These are phyloP conservation scores for Yamagishiella unicocca DNA, from an alignment of 139 green algal genomes.

Conservation along the genomic window DNA sequence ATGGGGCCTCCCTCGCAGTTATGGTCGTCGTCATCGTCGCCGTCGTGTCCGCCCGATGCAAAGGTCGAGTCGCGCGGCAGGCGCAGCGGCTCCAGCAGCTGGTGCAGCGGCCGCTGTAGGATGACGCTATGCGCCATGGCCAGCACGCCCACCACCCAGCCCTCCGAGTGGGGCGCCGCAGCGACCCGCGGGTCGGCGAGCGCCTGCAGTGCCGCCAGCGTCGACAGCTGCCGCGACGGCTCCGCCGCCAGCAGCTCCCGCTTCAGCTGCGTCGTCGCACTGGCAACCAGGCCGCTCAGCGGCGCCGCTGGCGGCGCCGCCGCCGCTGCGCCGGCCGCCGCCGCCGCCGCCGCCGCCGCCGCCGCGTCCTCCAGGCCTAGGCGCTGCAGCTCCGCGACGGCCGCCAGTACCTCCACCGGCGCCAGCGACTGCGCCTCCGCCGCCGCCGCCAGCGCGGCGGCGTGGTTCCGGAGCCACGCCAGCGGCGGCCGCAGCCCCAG, in stretches of 20 bases:
- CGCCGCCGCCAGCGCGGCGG: constrained; percentile 1
- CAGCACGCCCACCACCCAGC: constrained; percentile 28
- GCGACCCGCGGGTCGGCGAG: not conserved
- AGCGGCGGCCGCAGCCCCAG: constrained; percentile 31
- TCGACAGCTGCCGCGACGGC: constrained; percentile 4
- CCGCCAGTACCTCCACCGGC: constrained; percentile 7
- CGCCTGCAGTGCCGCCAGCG: constrained; percentile 10
- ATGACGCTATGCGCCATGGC: constrained; percentile 27
- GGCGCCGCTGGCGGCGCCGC: not conserved
- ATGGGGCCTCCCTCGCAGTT: no score
- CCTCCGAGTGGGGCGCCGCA: not conserved
- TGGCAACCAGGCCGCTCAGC: constrained; percentile 1
- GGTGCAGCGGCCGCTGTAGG: not conserved
- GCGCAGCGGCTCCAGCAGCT: constrained; percentile 11
- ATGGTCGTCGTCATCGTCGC: no score
- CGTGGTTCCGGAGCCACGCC: constrained; percentile 15
- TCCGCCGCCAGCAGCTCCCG: constrained; percentile 2
- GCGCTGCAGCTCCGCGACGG: constrained; percentile 37
- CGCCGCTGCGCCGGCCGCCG: not conserved
- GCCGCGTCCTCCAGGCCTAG: not conserved
- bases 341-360: not conserved
- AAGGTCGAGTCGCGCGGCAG: no score
- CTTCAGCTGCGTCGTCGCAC: not conserved
- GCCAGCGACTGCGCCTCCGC: not conserved
- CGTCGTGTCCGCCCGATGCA: no score